Base-by-base conservation (phyloP, 2,329 filamentous ascomycete species). In the Trichoderma koningiopsis region DNA sequence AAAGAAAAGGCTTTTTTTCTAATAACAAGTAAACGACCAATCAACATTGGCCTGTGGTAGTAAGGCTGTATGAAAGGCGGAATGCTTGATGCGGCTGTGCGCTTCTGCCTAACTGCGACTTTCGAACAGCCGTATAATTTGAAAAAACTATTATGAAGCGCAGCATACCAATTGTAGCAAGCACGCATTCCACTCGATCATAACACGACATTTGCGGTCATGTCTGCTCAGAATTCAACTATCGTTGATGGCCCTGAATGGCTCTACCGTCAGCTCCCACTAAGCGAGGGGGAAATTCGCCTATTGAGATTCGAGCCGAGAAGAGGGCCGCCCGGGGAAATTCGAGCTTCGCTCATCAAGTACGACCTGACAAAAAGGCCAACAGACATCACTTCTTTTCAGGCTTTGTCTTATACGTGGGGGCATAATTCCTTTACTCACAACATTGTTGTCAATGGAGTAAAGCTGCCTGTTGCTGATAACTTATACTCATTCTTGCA, bases 401-500 rank as follows among this genome's bases (percentile, higher is more conserved):
- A 64, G 5, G 61, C 61, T 16, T n/a, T 64, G 33, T 64, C 61
- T n/a, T 64, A 64, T n/a, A 64, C 61, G 2, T 64, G 61, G 61
- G 49, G 61, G 31, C 3, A 29, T 11, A 24, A 24, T 55, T 55
- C 47, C 11, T 5, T 40, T 11, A 56, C 61, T 11, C 29, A 64
- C 7, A 49, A 56, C 14, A 56, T 64, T 14, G 1, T 56, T 10
- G 37, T 64, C 19, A 64, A 64, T 29, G 61, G 61, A n/a, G n/a
- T 55, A 4, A 6, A 24, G 16, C 53, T 64, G 13, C 61, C 49
- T 27, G 61, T 64, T 31, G 55, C 61, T 22, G 19, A 33, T 29
- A 64, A 64, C 19, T 11, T 64, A 11, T 56, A 64, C 22, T 40
- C 61, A 40, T 64, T 64, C 47, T n/a, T 64, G 49, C 27, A 55